Conservation (phyloP, 2,329 filamentous ascomycete genomes). For the Talaromyces sp. region DNA sequence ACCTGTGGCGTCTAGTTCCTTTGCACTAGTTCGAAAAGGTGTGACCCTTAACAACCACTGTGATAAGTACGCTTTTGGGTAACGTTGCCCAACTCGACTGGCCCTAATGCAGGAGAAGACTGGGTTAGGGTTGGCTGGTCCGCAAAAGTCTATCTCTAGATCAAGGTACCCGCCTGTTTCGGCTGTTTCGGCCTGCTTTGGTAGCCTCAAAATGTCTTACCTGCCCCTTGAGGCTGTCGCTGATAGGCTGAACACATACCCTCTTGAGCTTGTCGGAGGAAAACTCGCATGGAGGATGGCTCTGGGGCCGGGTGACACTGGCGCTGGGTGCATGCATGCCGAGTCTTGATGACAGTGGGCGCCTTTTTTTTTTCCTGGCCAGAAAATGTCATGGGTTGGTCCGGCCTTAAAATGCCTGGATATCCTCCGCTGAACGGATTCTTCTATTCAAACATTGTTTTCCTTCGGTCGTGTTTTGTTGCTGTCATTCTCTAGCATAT, state of each 20-base stretch:
- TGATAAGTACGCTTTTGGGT: not conserved
- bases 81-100: not conserved
- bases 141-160: not conserved
- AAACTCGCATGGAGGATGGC: not conserved
- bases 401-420: not conserved
- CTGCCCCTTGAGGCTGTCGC: not conserved
- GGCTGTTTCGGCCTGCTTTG: not conserved
- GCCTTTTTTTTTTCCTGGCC: not conserved
- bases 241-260: too few relatives aligned
- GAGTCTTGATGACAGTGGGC: not conserved
- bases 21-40: not conserved
- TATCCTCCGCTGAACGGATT: not conserved
- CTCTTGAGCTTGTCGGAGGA: not conserved
- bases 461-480: conserved; percentile 9
- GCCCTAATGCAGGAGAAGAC: conserved; percentile 1
- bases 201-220: conserved; percentile 19
- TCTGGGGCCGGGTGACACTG: not conserved
- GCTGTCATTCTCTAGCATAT: conserved; percentile 13
- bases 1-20: not conserved
- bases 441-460: not conserved
- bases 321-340: not conserved
- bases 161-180: not conserved
- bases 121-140: not conserved
- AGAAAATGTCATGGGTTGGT: not conserved
- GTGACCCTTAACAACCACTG: not conserved